A percentile compares a stretch with the other conserved stretches of the same genome.
These are phyloP conservation scores for Porodaedalea pini DNA, from an alignment of 1,284 basidiomycete genomes.

Conservation along the genomic window DNA sequence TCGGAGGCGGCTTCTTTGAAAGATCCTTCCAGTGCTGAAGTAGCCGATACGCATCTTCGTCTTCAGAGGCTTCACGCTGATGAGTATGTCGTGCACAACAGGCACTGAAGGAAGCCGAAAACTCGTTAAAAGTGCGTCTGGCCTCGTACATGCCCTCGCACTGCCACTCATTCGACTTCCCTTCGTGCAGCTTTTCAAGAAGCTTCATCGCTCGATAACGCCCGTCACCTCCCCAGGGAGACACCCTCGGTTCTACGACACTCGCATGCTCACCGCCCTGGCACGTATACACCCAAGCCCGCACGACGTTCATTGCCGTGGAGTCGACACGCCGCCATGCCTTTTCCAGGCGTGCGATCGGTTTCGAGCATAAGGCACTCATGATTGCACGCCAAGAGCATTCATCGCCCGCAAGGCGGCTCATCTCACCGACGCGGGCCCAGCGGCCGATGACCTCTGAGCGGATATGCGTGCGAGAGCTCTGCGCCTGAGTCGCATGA, in stretches of 20 bases:
- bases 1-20: constrained; percentile 29
- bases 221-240: constrained; percentile 66
- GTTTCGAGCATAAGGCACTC: constrained; percentile 62
- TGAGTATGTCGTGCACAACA: background rate
- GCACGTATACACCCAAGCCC: constrained; percentile 59
- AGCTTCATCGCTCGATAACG: constrained; percentile 39
- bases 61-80: constrained; percentile 49
- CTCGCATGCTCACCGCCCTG: constrained; percentile 35
- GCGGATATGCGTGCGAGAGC: constrained; percentile 60
- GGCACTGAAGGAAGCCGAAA: constrained; percentile 44
- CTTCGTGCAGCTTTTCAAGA: constrained; percentile 40
- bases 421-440: constrained; percentile 67
- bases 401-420: constrained; percentile 64
- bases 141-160: constrained; percentile 41
- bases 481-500: constrained; percentile 40
- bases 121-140: constrained; percentile 46
- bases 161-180: constrained; percentile 41
- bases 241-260: constrained; percentile 45
- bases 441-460: constrained; percentile 69
- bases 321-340: constrained; percentile 71
- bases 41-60: constrained; percentile 40
- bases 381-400: constrained; percentile 72
- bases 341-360: constrained; percentile 71
- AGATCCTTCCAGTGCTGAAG: constrained; percentile 27
- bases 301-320: constrained; percentile 51